Evolutionary conservation across 2,329 filamentous ascomycete genomes (phyloP).

Genomic region (Neonectria hederae): DNA sequence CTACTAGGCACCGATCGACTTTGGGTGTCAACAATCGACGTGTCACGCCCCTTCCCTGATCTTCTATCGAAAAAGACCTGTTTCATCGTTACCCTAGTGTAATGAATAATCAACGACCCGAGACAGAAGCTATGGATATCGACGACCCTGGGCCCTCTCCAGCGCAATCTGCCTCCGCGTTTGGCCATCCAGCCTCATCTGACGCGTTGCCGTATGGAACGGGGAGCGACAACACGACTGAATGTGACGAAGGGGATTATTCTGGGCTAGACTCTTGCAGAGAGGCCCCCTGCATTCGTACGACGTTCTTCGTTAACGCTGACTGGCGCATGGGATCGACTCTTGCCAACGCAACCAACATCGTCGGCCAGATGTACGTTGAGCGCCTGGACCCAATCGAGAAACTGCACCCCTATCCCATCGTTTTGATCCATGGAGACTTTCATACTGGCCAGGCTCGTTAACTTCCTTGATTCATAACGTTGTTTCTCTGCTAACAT

Average conservation of each 20-base stretch:
- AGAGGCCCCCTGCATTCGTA: slow-evolving; percentile 29
- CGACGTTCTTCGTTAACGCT: slow-evolving; percentile 41
- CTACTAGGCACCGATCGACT: not conserved
- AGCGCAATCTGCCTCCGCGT: not conserved
- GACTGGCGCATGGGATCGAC: slow-evolving; percentile 34
- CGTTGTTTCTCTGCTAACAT: not conserved
- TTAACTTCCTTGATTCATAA: not conserved
- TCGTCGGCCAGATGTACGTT: slow-evolving; percentile 50
- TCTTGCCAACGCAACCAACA: slow-evolving; percentile 22
- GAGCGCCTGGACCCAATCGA: slow-evolving; percentile 40
- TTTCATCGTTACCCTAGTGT: not conserved
- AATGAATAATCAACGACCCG: not conserved
- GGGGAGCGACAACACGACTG: not conserved
- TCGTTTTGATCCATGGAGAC: slow-evolving; percentile 51
- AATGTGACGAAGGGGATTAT: not conserved
- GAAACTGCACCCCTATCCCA: slow-evolving; percentile 32
- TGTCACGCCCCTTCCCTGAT: not conserved
- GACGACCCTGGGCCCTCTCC: not conserved
- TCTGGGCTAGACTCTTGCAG: not conserved
- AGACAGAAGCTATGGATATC: not conserved
- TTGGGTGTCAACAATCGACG: not conserved
- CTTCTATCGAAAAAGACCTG: not conserved
- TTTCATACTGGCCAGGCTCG: slow-evolving; percentile 48
- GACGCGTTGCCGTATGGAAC: not conserved
- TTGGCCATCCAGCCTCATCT: not conserved